Base-by-base conservation (phyloP, 1,284 basidiomycete genomes). In the Takashimella koratensis region DNA sequence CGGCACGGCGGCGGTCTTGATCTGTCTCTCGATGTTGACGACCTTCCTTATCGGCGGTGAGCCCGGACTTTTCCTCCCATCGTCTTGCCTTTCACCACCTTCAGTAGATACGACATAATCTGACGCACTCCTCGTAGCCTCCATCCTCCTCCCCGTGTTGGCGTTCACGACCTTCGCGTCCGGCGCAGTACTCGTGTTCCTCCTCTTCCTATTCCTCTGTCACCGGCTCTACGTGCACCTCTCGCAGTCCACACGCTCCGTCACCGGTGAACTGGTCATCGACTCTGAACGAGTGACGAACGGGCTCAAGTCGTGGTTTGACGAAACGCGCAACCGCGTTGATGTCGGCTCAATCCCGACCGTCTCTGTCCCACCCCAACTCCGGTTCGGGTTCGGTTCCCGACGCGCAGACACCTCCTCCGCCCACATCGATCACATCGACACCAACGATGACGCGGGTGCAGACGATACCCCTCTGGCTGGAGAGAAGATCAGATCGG, bases 151-250 rank as follows among this genome's bases (percentile, higher is more conserved):
- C 25, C 71, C 71, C 16, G 52, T 67, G 6, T 59, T 74, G 3
- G 53, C 66, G 47, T 49, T 71, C 54, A 71, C 68, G 2, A 57
- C 60, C 24, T 45, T 67, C 52, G 26, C 67, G n/a, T 58, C 70
- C 8, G 23, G 59, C 36, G 26, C 52, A 30, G 52, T 61, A 13
- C 59, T 71, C 19, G 30, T 56, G 4, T 54, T 58, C 53, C 64
- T 73, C 11, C 51, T 73, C 4, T 46, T 52, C 39, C 61, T 71
- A 25, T 74, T 74, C 64, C 67, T 74, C 47, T 50, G 54, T 2
- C 66, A 74, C 53, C 49, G 71, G 26, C 64, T 74, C 10, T 72
- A 68, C 57, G 62, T 72, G 30, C 65, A 71, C 58, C 27, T 71
- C 26, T n/a, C 47, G 5, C 25, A 44, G 4, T 43, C 49, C 13